phyloP scores from a whole-genome alignment of 176 grass and related monocot genomes.

The Dactylis glomerata region DNA sequence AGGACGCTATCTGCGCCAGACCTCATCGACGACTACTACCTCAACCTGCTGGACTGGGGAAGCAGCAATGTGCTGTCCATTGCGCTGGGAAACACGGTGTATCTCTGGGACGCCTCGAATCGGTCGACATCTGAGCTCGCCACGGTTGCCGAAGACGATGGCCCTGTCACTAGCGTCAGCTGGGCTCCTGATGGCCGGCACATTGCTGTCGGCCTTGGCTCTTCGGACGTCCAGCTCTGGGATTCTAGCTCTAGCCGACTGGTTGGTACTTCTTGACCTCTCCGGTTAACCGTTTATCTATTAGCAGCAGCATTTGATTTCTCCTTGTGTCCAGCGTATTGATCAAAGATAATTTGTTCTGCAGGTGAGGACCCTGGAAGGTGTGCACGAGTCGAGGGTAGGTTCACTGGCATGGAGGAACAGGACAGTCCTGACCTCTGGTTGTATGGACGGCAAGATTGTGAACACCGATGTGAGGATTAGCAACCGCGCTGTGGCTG shows the following conservation, averaged over 20 bases:
- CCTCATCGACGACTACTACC: background rate
- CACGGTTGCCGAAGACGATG: background rate
- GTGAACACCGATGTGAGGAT: conserved; percentile 13
- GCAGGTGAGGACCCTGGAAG: background rate
- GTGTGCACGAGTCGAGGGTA: too few species aligned
- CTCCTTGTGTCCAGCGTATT: too few species aligned
- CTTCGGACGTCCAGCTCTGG: background rate
- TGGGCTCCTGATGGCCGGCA: background rate
- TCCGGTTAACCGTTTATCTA: background rate
- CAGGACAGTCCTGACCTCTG: background rate
- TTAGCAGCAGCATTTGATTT: background rate
- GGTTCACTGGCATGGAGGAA: background rate
- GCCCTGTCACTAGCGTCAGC: background rate
- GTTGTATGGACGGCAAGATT: background rate
- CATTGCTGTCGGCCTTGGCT: background rate
- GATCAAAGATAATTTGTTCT: background rate
- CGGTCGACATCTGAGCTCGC: background rate
- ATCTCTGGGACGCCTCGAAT: background rate
- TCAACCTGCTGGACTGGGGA: background rate
- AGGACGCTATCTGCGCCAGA: background rate
- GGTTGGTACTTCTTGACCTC: background rate
- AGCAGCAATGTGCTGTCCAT: background rate
- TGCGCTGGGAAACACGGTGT: background rate
- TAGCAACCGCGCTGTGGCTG: background rate
- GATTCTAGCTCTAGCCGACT: background rate